Evolutionary conservation across 2,329 filamentous ascomycete genomes (phyloP).

Genomic region (Nemania bipapillata): DNA sequence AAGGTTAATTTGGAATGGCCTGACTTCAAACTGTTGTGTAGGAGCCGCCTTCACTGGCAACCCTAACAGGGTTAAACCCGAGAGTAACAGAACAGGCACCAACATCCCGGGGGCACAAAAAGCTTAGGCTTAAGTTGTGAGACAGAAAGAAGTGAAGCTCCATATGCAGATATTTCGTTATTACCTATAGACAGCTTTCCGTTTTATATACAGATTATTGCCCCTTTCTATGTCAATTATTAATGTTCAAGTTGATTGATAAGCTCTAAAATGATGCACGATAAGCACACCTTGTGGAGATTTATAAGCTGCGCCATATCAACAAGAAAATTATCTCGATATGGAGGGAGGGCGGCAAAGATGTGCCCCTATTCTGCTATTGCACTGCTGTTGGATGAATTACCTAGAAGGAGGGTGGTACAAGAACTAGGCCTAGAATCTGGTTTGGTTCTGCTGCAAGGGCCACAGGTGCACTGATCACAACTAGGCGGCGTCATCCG

Average conservation of each 20-base stretch:
- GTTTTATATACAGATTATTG: background rate
- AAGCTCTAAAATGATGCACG: background rate
- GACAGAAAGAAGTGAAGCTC: background rate
- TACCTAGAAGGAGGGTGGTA: too few relatives aligned
- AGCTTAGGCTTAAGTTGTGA: background rate
- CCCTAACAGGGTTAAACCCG: conserved; percentile 19
- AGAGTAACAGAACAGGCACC: conserved; percentile 2
- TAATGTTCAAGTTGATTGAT: conserved; percentile 6
- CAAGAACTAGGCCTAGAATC: too few relatives aligned
- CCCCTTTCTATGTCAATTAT: background rate
- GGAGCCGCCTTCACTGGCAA: conserved; percentile 1
- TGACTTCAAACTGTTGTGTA: background rate
- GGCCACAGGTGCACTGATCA: too few relatives aligned
- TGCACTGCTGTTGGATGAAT: too few relatives aligned
- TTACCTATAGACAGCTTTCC: background rate
- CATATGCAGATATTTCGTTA: background rate
- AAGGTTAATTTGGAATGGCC: conserved; percentile 14
- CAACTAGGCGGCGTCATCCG: too few relatives aligned
- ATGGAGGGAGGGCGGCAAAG: too few relatives aligned
- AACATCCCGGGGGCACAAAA: conserved; percentile 12
- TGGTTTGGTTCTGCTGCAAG: too few relatives aligned
- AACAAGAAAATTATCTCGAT: too few relatives aligned
- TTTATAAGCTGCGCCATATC: conserved; percentile 17
- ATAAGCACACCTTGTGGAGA: conserved; percentile 2
- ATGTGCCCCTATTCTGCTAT: too few relatives aligned